These are phyloP conservation scores for Peronospora belbahrii DNA, from an alignment of 352 stramenopile genomes.

Conservation along the genomic window DNA sequence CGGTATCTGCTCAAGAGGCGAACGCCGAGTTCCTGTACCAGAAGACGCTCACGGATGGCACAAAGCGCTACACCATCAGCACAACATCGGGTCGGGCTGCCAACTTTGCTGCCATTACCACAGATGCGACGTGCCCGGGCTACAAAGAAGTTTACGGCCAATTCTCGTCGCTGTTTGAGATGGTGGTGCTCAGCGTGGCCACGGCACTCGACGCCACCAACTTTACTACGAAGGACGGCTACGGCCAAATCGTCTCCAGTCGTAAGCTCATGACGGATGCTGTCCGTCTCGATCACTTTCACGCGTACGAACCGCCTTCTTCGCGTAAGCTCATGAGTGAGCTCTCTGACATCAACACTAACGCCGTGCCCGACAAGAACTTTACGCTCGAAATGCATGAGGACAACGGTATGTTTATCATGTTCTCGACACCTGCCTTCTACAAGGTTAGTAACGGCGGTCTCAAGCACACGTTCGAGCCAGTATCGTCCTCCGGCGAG, in stretches of 20 bases:
- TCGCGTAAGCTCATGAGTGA: conserved; percentile 7
- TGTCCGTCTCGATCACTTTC: conserved; percentile 55
- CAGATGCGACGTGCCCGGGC: conserved; percentile 29
- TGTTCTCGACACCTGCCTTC: conserved; percentile 44
- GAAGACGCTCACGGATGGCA: conserved; percentile 58
- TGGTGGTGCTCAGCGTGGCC: conserved; percentile 37
- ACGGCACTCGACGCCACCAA: conserved; percentile 34
- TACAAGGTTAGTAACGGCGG: conserved; percentile 37
- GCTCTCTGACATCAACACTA: background rate
- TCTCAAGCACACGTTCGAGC: conserved; percentile 16
- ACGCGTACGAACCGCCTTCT: conserved; percentile 40
- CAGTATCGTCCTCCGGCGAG: conserved; percentile 19
- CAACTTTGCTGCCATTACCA: conserved; percentile 20
- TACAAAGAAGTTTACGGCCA: conserved; percentile 32
- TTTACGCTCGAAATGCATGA: conserved; percentile 47
- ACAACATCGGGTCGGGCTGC: conserved; percentile 36
- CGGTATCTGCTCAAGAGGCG: conserved; percentile 25
- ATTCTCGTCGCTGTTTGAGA: conserved; percentile 40
- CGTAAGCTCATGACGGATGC: conserved; percentile 47
- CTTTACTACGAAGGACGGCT: conserved; percentile 39
- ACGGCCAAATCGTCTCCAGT: conserved; percentile 25
- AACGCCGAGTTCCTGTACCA: conserved; percentile 37
- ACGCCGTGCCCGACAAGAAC: conserved; percentile 16
- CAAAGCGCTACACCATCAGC: conserved; percentile 66
- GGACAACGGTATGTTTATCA: conserved; percentile 40